Base-by-base conservation (phyloP, 169 alveolate genomes). In the Sarcocystis neurona region DNA sequence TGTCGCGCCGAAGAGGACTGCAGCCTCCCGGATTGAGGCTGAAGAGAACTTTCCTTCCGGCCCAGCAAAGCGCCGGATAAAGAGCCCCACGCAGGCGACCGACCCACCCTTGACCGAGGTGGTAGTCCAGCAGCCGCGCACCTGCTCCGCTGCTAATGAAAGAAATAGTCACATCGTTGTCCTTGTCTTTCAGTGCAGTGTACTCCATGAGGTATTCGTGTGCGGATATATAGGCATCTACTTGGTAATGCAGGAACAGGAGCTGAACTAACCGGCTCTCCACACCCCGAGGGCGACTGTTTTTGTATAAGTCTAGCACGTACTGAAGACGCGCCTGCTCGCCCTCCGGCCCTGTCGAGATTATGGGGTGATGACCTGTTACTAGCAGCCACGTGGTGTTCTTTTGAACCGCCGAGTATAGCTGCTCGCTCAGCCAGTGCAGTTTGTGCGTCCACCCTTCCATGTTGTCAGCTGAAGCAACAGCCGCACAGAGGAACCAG, bases 361-460 rank as follows among this genome's bases (percentile, higher is more conserved):
- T 44, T 66, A 86, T 44, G 0, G 90, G 90, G 48, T 86, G 85
- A 48, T 86, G 90, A 5, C 90, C 90, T 48, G 41, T 79, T n/a
- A 86, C 90, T 10, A 86, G 70, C 6, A 86, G 41, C 90, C 90
- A 86, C n/a, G 79, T 60, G 20, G 90, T 66, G 60, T 86, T 86
- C 66, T 68, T 60, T 37, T 86, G 79, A 77, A 79, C 78, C 1
- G 90, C 79, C 32, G 70, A 78, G 48, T 32, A 86, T 37, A 86
- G 46, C 66, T 63, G 77, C 77, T 86, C 79, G 79, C 90, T 86
- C 79, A 86, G 66, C 60, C 85, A 60, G 10, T 46, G 37, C 79
- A 86, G 79, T 77, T 86, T 86, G 39, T 48, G 50, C 85, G 79
- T 60, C 72, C 79, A 86, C 27, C 43, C 68, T 5, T 60, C 68